These are phyloP conservation scores for Colletotrichum shisoi DNA, from an alignment of 2,329 filamentous ascomycete species.

Conservation along the genomic window DNA sequence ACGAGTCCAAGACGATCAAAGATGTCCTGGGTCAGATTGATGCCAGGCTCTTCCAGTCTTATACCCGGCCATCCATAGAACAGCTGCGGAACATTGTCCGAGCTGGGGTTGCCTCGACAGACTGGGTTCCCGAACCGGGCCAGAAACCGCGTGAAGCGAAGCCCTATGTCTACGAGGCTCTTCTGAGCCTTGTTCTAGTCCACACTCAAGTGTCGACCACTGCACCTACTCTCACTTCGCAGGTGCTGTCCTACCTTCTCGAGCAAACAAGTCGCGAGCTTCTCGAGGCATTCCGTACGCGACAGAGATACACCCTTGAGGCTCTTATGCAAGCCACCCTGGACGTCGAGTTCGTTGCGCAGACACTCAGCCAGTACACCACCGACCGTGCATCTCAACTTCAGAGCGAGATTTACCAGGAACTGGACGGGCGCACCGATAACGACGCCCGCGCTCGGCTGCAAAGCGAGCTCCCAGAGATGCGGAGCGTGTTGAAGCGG, in stretches of 20 bases:
- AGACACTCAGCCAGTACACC: conserved; percentile 89
- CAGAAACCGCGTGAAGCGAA: conserved; percentile 75
- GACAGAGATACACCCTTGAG: conserved; percentile 74
- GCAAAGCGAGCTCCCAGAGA: conserved; percentile 87
- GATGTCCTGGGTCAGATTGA: conserved; percentile 93
- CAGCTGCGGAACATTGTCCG: conserved; percentile 74
- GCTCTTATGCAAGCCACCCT: conserved; percentile 96
- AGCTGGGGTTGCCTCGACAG: conserved; percentile 72
- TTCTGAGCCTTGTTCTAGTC: conserved; percentile 86
- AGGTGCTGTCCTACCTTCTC: conserved; percentile 85
- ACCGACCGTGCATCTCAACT: conserved; percentile 81
- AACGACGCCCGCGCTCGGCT: conserved; percentile 81
- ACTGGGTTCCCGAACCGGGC: conserved; percentile 71
- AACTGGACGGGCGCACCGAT: conserved; percentile 87
- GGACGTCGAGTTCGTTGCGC: conserved; percentile 95
- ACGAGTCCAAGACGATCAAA: conserved; percentile 89
- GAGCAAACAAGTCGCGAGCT: conserved; percentile 82
- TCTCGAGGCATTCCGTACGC: conserved; percentile 78
- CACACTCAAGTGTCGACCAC: conserved; percentile 90
- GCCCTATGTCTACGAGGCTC: conserved; percentile 87
- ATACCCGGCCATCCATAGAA: conserved; percentile 79
- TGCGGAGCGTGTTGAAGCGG: conserved; percentile 86
- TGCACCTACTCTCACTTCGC: conserved; percentile 75
- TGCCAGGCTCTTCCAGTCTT: conserved; percentile 87
- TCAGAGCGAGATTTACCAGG: conserved; percentile 90